Base-by-base conservation (phyloP, 441 rosid species). In the Arabidopsis hybrid region DNA sequence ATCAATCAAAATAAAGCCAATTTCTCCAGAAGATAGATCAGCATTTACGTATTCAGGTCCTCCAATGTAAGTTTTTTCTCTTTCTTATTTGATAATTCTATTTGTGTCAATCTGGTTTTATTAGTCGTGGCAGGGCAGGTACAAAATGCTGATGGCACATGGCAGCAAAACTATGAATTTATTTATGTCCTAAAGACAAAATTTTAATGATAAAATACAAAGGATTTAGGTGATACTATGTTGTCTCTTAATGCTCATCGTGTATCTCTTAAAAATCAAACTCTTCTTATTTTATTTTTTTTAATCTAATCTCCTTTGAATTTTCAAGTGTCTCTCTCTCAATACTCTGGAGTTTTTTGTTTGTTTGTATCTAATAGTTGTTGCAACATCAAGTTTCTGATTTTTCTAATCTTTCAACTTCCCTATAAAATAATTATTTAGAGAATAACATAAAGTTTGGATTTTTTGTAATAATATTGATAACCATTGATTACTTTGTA, bases 221-320 rank as follows among this genome's bases (percentile, higher is more conserved):
- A 12, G 49, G 67, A 39, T 76, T 88, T 87, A 83, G 90, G 91
- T 86, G 61, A 76, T 46, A 13, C 80, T 42, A 77, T 65, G 72
- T 83, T 84, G 89, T 88, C 88, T 65, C 71, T 58, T 80, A 35
- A 47, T 78, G 67, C 71, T 85, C 74, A 77, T 79, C 85, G 51
- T 65, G 67, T 71, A 50, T 71, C 73, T 71, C 72, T 52, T 40
- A 38, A 63, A 39, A 16, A 56, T 4, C 45, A 34, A 51, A 75
- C 16, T 40, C 16, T 67, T 31, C 35, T 40, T 50, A 34, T 29
- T 34, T 52, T 61, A 45, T 53, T 58, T 31, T 70, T 40, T 45
- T 26, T 60, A 69, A 45, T 50, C 4, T 10, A 59, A 60, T 60
- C 8, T 9, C 53, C 46, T 62, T 70, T 64, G 62, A 76, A 65